Evolutionary conservation across 2,329 filamentous ascomycete genomes (phyloP).

Genomic region (Phaeosphaeria sp.): DNA sequence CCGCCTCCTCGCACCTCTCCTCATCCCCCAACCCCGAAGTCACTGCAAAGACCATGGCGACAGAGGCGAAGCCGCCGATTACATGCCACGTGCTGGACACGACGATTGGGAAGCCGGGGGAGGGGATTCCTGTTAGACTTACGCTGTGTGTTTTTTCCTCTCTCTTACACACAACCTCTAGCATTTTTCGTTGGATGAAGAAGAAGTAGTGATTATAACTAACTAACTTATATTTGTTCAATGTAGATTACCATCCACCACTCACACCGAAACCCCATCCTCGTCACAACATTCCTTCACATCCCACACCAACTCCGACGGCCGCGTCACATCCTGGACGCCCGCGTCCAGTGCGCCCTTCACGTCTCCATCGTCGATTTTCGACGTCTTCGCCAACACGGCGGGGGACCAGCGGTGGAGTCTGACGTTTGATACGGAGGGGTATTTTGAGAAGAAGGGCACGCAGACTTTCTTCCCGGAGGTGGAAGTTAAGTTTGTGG

Average conservation of each 20-base stretch:
- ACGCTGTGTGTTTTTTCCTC: conserved; percentile 44
- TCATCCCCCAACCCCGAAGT: conserved; percentile 24
- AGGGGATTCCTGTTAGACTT: conserved; percentile 71
- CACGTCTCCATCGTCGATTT: conserved; percentile 44
- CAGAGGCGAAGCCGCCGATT: conserved; percentile 61
- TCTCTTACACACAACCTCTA: neutral
- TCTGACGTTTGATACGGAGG: conserved; percentile 74
- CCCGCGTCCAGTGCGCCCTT: conserved; percentile 59
- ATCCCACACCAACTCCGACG: conserved; percentile 76
- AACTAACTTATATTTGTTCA: too few relatives aligned
- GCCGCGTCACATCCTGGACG: conserved; percentile 74
- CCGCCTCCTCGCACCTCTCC: conserved; percentile 38
- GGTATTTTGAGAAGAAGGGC: conserved; percentile 69
- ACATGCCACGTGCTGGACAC: conserved; percentile 91
- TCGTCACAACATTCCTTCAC: conserved; percentile 59
- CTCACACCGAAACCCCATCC: too few relatives aligned
- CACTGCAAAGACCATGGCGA: conserved; percentile 21
- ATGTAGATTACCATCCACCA: too few relatives aligned
- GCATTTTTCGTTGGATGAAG: too few relatives aligned
- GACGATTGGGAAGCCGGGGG: conserved; percentile 72
- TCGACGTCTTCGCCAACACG: conserved; percentile 37
- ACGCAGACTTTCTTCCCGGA: conserved; percentile 64
- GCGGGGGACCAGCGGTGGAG: conserved; percentile 66
- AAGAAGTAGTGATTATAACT: too few relatives aligned
- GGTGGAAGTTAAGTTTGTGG: conserved; percentile 62